A percentile compares a stretch with the other conserved stretches of the same genome.
These are phyloP conservation scores for Acrocalymma vagum DNA, from an alignment of 2,329 filamentous ascomycete genomes.

Conservation along the genomic window DNA sequence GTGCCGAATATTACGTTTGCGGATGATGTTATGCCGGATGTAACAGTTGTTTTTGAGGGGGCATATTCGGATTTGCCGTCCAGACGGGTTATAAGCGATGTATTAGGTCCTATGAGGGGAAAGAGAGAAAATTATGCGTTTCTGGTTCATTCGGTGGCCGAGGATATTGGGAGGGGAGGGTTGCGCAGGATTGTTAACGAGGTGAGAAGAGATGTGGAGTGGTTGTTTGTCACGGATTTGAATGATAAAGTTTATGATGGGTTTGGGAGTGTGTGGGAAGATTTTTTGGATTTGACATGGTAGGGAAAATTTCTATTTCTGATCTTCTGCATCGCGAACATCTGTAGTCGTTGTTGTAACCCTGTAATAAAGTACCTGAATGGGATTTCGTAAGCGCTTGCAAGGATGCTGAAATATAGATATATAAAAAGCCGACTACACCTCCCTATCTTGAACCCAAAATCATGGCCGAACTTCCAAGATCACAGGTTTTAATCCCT, in stretches of 20 bases:
- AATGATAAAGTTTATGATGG: constrained; percentile 22
- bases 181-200: constrained; percentile 31
- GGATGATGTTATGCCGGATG: constrained; percentile 23
- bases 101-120: constrained; percentile 9
- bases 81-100: constrained; percentile 12
- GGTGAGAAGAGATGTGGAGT: constrained; percentile 26
- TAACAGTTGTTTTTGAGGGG: constrained; percentile 35
- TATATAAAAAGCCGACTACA: neutral
- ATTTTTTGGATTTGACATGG: constrained; percentile 30
- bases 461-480: constrained; percentile 6
- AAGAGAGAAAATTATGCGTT: constrained; percentile 25
- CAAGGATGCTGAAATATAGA: constrained; percentile 11
- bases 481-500: constrained; percentile 54
- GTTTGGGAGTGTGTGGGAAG: constrained; percentile 26
- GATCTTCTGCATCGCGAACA: too few species aligned
- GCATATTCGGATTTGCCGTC: constrained; percentile 20
- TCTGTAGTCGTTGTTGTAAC: too few species aligned
- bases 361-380: too few species aligned
- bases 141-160: constrained; percentile 27
- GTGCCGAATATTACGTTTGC: too few species aligned
- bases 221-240: constrained; percentile 31
- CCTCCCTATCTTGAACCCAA: neutral
- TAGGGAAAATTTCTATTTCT: too few species aligned
- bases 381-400: constrained; percentile 8
- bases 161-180: constrained; percentile 13